phyloP scores from a whole-genome alignment of 2,329 filamentous ascomycete species.

The Daldinia sp. region DNA sequence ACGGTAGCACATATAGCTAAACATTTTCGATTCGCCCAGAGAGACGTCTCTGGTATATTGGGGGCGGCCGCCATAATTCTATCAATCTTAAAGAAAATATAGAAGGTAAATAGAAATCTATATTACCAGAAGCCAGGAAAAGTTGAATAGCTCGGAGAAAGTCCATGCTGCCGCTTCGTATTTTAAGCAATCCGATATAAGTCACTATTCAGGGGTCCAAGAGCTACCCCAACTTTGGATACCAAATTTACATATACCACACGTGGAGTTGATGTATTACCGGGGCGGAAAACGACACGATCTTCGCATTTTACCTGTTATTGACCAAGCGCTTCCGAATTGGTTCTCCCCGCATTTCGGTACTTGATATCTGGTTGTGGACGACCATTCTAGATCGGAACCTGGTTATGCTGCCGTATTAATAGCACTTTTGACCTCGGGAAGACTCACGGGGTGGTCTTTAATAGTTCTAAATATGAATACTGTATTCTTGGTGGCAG shows the following conservation, averaged over 20 bases:
- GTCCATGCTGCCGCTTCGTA: not conserved
- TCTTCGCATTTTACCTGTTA: conserved; percentile 33
- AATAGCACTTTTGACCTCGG: not conserved
- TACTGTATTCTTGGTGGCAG: not conserved
- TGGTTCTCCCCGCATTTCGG: conserved; percentile 48
- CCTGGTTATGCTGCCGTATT: conserved; percentile 5
- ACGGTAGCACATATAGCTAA: conserved; percentile 60
- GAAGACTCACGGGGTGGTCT: not conserved
- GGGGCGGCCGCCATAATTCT: conserved; percentile 40
- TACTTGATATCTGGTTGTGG: conserved; percentile 41
- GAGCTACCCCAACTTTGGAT: conserved; percentile 35
- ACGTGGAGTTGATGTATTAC: conserved; percentile 24
- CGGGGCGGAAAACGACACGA: conserved; percentile 27
- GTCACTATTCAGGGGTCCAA: conserved; percentile 6
- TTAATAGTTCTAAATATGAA: not conserved
- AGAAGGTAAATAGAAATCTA: not conserved
- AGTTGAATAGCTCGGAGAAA: not conserved
- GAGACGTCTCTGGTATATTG: conserved; percentile 51
- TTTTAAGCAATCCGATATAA: not conserved
- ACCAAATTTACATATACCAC: conserved; percentile 8
- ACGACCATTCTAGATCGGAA: conserved; percentile 16
- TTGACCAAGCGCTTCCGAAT: conserved; percentile 26
- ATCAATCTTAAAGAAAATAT: not conserved
- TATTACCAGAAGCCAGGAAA: not conserved
- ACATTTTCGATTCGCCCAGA: conserved; percentile 59